Conservation (phyloP, 306 rosid genomes). For the Lagenaria siceraria region DNA sequence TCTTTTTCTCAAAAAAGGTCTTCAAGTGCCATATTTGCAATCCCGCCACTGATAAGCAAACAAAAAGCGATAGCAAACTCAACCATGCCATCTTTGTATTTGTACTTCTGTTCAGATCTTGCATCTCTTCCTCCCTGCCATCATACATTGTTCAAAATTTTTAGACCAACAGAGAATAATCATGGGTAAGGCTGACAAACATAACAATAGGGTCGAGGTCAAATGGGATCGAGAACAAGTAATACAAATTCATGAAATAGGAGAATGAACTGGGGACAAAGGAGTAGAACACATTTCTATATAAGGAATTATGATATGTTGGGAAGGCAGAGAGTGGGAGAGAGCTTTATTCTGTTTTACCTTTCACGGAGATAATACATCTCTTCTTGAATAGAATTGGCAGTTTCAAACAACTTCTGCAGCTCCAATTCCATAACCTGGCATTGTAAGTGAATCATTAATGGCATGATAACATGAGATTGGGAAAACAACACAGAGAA, state of each 20-base stretch:
- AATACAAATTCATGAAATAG: not conserved
- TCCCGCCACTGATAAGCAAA: slow-evolving; percentile 71
- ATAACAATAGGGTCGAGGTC: not conserved
- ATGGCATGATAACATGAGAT: not conserved
- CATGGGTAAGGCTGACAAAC: not conserved
- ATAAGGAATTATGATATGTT: too few relatives aligned
- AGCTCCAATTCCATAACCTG: slow-evolving; percentile 86
- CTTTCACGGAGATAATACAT: slow-evolving; percentile 74
- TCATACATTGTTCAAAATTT: not conserved
- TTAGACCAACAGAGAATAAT: not conserved
- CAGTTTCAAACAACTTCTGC: slow-evolving; percentile 57
- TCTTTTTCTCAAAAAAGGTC: slow-evolving; percentile 91
- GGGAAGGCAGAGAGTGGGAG: not conserved
- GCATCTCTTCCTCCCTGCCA: slow-evolving; percentile 92
- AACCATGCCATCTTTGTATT: slow-evolving; percentile 64
- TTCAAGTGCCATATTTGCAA: slow-evolving; percentile 86
- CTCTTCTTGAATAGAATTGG: slow-evolving; percentile 65
- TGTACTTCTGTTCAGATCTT: slow-evolving; percentile 64
- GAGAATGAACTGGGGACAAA: too few relatives aligned
- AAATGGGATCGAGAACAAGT: not conserved
- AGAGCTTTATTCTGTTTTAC: slow-evolving; percentile 18
- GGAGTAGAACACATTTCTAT: too few relatives aligned
- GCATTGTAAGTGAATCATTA: slow-evolving; percentile 6
- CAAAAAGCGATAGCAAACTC: slow-evolving; percentile 58
- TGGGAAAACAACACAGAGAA: not conserved